Evolutionary conservation across 73 alveolate genomes (phyloP).

Genomic region (Blepharisma stoltei): DNA sequence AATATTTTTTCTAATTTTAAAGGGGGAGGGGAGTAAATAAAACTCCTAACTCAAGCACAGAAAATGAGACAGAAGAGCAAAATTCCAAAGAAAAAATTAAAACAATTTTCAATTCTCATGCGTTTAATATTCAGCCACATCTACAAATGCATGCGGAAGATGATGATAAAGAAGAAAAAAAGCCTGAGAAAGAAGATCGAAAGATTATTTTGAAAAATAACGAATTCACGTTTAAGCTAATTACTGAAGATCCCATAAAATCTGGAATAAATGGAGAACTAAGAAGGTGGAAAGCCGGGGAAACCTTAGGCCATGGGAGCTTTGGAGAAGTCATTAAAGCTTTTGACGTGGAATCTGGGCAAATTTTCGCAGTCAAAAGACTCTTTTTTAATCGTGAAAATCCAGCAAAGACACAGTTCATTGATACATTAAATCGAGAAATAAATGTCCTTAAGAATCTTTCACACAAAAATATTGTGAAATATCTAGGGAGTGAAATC

Average conservation of each 20-base stretch:
- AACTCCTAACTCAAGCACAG: too few species aligned
- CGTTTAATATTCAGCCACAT: too few species aligned
- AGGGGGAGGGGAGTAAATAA: too few species aligned
- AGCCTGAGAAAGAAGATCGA: too few species aligned
- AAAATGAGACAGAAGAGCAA: too few species aligned
- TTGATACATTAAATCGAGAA: conserved; percentile 30
- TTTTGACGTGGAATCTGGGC: conserved; percentile 21
- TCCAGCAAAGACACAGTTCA: background rate
- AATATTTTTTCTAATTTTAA: too few species aligned
- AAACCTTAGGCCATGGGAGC: conserved; percentile 14
- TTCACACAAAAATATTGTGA: conserved; percentile 64
- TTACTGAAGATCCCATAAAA: background rate
- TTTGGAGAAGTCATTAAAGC: conserved; percentile 18
- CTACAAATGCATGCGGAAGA: too few species aligned
- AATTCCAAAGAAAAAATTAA: too few species aligned
- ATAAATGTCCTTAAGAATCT: conserved; percentile 52
- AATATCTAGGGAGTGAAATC: conserved; percentile 69
- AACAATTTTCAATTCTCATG: too few species aligned
- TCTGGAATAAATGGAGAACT: background rate
- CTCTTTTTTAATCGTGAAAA: conserved; percentile 4
- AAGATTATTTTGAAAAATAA: background rate
- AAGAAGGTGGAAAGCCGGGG: conserved; percentile 27
- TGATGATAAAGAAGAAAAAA: too few species aligned
- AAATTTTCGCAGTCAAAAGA: conserved; percentile 13
- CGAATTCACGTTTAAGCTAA: background rate